Percentiles rank a stretch among this genome's conserved stretches.
Conservation (phyloP, 1,284 basidiomycete species). For the Cutaneotrichosporon cutaneum region DNA sequence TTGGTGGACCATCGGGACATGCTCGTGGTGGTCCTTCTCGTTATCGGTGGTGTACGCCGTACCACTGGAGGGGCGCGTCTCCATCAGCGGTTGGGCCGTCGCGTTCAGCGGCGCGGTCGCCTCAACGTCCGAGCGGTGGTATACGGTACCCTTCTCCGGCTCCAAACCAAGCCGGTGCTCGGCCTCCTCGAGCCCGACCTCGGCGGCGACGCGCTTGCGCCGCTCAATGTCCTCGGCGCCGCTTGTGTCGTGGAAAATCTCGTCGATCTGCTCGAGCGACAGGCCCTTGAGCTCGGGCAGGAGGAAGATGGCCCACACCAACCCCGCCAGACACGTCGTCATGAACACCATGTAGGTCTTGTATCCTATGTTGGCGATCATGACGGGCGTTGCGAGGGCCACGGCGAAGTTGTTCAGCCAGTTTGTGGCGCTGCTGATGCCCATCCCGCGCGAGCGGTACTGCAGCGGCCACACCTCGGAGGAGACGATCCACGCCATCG, state of each 20-base stretch:
- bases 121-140: too few relatives aligned
- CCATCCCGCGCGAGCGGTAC: conserved; percentile 50
- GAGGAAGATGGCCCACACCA: conserved; percentile 43
- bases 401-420: conserved; percentile 48
- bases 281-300: conserved; percentile 47
- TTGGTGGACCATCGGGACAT: too few relatives aligned
- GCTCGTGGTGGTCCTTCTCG: too few relatives aligned
- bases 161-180: too few relatives aligned
- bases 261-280: conserved; percentile 46
- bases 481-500: conserved; percentile 49
- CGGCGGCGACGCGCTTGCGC: too few relatives aligned
- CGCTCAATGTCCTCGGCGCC: not conserved
- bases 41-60: too few relatives aligned
- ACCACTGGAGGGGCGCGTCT: too few relatives aligned
- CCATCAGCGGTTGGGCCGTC: too few relatives aligned
- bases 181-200: too few relatives aligned
- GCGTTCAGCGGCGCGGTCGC: too few relatives aligned
- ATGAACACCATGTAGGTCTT: conserved; percentile 52
- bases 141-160: not conserved
- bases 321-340: conserved; percentile 47
- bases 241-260: conserved; percentile 29
- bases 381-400: conserved; percentile 34
- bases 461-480: conserved; percentile 51
- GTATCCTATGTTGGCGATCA: conserved; percentile 45
- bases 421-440: conserved; percentile 43